A percentile compares a stretch with the other conserved stretches of the same genome.
phyloP scores from a whole-genome alignment of 495 filamentous ascomycete species.

The Oidiodendron maius region DNA sequence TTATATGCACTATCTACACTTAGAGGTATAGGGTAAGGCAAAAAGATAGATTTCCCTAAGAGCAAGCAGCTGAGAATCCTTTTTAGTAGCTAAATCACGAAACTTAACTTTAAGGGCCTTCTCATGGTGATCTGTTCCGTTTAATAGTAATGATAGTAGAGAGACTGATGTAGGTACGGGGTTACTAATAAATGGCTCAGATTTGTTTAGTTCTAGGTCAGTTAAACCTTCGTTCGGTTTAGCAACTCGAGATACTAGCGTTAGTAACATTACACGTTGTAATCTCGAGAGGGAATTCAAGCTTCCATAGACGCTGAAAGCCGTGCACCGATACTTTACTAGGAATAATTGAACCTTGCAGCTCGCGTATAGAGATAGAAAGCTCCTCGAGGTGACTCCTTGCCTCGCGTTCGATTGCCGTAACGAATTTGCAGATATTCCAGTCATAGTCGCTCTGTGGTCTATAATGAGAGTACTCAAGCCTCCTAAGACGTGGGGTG shows the following conservation, averaged over 20 bases:
- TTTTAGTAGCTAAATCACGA: conserved; percentile 1
- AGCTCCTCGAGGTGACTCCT: conserved; percentile 31
- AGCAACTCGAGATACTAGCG: conserved; percentile 14
- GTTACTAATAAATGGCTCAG: too few species aligned
- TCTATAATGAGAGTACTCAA: conserved; percentile 27
- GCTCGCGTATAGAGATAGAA: conserved; percentile 21
- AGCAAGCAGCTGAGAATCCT: conserved; percentile 12
- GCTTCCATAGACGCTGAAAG: conserved; percentile 27
- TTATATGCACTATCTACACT: conserved; percentile 7
- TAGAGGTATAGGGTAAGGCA: background rate
- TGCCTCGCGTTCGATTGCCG: conserved; percentile 26
- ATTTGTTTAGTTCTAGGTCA: too few species aligned
- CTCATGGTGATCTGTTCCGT: conserved; percentile 13
- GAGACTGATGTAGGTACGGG: conserved; percentile 26
- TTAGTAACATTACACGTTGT: conserved; percentile 27
- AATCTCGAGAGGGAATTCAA: conserved; percentile 29
- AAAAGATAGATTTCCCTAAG: conserved; percentile 9
- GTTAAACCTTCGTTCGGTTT: conserved; percentile 17
- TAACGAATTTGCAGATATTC: conserved; percentile 32
- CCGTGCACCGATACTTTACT: conserved; percentile 29
- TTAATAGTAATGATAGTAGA: conserved; percentile 21
- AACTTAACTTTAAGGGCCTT: conserved; percentile 8
- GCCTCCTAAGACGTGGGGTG: conserved; percentile 25
- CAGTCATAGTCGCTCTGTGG: conserved; percentile 22
- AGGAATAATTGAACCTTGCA: conserved; percentile 24